phyloP scores from a whole-genome alignment of 1,284 basidiomycete genomes.

The Microstroma glucosiphilum region DNA sequence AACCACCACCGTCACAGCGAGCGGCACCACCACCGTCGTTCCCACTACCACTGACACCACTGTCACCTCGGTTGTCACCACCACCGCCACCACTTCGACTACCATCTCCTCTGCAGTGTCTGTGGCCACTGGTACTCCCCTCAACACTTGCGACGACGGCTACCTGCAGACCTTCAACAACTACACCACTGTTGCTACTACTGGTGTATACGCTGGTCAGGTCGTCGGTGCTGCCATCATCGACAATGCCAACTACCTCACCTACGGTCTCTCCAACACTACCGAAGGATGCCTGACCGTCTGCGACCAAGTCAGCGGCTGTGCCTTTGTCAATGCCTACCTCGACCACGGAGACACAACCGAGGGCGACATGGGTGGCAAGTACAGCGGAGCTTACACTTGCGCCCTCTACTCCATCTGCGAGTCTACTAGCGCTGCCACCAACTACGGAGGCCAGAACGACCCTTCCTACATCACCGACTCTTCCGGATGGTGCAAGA shows the following conservation, averaged over 20 bases:
- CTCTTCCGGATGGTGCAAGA: conserved; percentile 26
- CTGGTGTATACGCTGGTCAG: conserved; percentile 22
- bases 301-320: conserved; percentile 20
- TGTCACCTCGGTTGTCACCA: not conserved
- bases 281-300: conserved; percentile 18
- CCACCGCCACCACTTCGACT: not conserved
- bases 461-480: conserved; percentile 28
- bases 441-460: conserved; percentile 30
- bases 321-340: conserved; percentile 25
- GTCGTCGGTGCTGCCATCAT: conserved; percentile 22
- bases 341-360: conserved; percentile 10
- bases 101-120: not conserved
- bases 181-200: conserved; percentile 17
- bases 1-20: not conserved
- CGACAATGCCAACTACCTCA: conserved; percentile 28
- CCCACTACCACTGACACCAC: not conserved
- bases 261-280: conserved; percentile 21
- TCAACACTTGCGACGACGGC: conserved; percentile 6
- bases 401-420: conserved; percentile 27
- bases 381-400: conserved; percentile 12
- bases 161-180: conserved; percentile 20
- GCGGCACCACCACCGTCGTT: no score
- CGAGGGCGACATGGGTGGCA: not conserved
- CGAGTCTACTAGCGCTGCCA: conserved; percentile 17
- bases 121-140: conserved; percentile 3